Base-by-base conservation (phyloP, 2,329 filamentous ascomycete species). In the Pseudopithomyces maydicus region DNA sequence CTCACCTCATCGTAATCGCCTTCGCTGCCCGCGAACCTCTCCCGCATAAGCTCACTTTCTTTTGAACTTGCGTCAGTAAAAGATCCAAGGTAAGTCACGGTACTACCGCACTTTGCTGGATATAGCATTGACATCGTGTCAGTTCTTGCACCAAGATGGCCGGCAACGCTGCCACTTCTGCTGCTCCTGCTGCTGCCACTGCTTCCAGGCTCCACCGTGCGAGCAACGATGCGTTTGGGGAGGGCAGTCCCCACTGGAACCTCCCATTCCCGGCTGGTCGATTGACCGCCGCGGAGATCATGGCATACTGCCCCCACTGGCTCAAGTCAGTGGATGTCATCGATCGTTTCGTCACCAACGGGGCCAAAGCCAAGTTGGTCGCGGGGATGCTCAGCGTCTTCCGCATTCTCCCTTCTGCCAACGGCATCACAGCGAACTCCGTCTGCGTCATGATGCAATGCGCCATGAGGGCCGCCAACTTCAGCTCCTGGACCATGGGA, bases 261-360 rank as follows among this genome's bases (percentile, higher is more conserved):
- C 52, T 70, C 2, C 48, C 35, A 4, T 67, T 72, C 44, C 69
- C 64, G 1, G 10, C 1, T 1, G 63, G 57, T 10, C 69, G 71
- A 29, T 45, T 71, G 12, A 71, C 68, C 4, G 57, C 69, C 5
- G 65, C 63, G 7, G 71, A 74, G 35, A 57, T 71, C 7, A 41
- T 63, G 7, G 57, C 64, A 3, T 71, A 72, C 46, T 19, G 69
- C 5, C 67, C 70, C 1, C 56, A 69, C 6, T 65, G 64, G 12
- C 56, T 71, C 23, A 70, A 70, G 17, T 66, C 58, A 4, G 58
- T 61, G 43, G 64, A 70, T 33, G 51, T 72, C 8, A 60, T 66
- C 19, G 62, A 68, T 22, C 66, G 71, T 1, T 56, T 68, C 6
- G 23, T 67, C 20, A 58, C 48, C 51, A 73, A 72, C n/a, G 67